These are phyloP conservation scores for Rhizopus sp. DNA, from an alignment of 371 early-diverging fungal species.

Conservation along the genomic window DNA sequence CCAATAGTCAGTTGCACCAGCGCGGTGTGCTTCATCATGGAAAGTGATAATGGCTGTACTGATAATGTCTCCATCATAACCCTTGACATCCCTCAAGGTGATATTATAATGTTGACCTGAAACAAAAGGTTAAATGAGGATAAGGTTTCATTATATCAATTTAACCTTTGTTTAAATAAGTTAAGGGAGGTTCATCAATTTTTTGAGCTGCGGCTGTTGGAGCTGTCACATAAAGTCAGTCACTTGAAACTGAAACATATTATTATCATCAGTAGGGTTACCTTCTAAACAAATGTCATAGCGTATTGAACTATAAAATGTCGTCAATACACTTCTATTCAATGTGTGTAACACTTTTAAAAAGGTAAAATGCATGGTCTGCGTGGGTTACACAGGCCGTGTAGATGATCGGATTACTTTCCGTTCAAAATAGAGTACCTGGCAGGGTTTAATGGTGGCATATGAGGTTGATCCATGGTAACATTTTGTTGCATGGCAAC, in stretches of 20 bases:
- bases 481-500: too few relatives aligned
- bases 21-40: conserved; percentile 72
- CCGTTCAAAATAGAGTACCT: conserved; percentile 2
- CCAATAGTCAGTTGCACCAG: conserved; percentile 72
- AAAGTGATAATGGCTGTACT: conserved; percentile 69
- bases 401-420: conserved; percentile 19
- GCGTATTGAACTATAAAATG: conserved; percentile 16
- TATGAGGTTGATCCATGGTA: too few relatives aligned
- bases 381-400: conserved; percentile 20
- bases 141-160: background rate
- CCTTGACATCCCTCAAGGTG: conserved; percentile 42
- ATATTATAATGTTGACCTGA: conserved; percentile 59
- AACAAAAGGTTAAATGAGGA: background rate
- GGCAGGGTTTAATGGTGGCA: background rate
- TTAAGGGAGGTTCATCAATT: conserved; percentile 24
- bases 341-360: background rate
- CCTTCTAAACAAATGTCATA: conserved; percentile 23
- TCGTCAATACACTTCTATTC: conserved; percentile 4
- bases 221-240: conserved; percentile 9
- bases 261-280: background rate
- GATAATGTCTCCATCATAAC: conserved; percentile 50
- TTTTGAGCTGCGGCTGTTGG: conserved; percentile 34
- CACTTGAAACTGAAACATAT: background rate
- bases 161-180: conserved; percentile 34
- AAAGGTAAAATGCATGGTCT: conserved; percentile 11